Conservation (phyloP, 2,329 filamentous ascomycete species). For the Fusarium agapanthi region DNA sequence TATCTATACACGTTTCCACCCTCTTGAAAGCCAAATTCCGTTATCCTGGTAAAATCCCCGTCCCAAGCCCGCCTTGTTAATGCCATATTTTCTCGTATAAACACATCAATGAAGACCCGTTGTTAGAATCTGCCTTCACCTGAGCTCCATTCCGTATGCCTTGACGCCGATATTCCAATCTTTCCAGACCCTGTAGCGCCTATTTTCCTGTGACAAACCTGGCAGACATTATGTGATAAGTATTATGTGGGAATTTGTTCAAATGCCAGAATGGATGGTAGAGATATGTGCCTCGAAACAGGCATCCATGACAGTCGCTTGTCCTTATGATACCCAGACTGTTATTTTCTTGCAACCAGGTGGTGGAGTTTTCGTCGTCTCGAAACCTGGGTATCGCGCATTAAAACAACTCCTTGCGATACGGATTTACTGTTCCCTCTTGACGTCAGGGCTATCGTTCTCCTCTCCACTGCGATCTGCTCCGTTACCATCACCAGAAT, state of each 20-base stretch:
- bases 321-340: not conserved
- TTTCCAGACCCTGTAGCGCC: conserved; percentile 25
- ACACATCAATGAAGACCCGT: conserved; percentile 7
- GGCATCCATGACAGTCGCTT: not conserved
- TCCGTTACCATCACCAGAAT: conserved; percentile 34
- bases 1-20: conserved; percentile 25
- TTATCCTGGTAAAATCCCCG: not conserved
- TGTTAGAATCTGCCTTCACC: not conserved
- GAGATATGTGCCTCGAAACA: conserved; percentile 1
- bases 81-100: conserved; percentile 19
- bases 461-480: conserved; percentile 38
- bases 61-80: conserved; percentile 4
- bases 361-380: conserved; percentile 15
- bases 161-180: conserved; percentile 35
- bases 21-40: conserved; percentile 30
- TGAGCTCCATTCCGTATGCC: conserved; percentile 5
- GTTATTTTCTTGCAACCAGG: not conserved
- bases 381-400: conserved; percentile 19
- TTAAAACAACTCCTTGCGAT: conserved; percentile 5
- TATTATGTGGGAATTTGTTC: conserved; percentile 15
- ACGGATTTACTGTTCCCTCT: conserved; percentile 33
- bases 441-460: conserved; percentile 36
- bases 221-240: conserved; percentile 21
- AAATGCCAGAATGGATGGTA: not conserved
- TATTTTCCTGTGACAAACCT: conserved; percentile 25